Conservation (phyloP, 1,284 basidiomycete species). For the Austroboletus niveus region DNA sequence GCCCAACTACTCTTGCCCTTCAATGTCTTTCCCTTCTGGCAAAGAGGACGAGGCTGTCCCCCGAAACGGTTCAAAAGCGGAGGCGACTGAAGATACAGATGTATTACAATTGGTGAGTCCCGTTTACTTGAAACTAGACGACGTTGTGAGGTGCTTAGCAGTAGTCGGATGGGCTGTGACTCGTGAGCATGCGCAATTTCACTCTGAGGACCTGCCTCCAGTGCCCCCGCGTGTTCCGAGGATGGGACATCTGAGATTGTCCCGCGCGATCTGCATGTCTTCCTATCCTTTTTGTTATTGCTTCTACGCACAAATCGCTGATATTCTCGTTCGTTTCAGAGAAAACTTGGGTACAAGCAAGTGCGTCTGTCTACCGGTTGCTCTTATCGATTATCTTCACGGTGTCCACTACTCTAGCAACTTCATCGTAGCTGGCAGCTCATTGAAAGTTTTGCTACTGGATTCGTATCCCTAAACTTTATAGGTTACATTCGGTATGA, state of each 20-base stretch:
- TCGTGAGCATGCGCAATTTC: constrained; percentile 14
- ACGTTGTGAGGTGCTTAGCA: constrained; percentile 30
- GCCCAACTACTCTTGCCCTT: not conserved
- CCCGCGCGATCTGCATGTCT: constrained; percentile 5
- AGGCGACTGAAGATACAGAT: constrained; percentile 44
- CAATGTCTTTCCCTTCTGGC: constrained; percentile 21
- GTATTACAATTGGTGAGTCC: constrained; percentile 60
- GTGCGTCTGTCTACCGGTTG: constrained; percentile 38
- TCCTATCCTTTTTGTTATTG: constrained; percentile 37
- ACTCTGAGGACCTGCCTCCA: too few species aligned
- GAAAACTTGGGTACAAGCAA: constrained; percentile 78
- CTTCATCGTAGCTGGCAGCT: constrained; percentile 80
- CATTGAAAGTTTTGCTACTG: constrained; percentile 80
- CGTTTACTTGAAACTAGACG: constrained; percentile 8
- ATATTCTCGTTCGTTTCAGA: constrained; percentile 48
- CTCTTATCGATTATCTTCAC: constrained; percentile 3
- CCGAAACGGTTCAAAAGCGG: constrained; percentile 3
- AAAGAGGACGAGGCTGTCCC: constrained; percentile 1
- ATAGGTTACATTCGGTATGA: constrained; percentile 76
- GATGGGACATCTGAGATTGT: too few species aligned
- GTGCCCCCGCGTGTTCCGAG: too few species aligned
- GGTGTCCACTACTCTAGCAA: constrained; percentile 46
- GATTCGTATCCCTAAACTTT: constrained; percentile 83
- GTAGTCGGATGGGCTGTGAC: constrained; percentile 26
- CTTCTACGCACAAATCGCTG: constrained; percentile 47